Evolutionary conservation across 805 yeast species (phyloP).

Genomic region (Yueomyces sp.): DNA sequence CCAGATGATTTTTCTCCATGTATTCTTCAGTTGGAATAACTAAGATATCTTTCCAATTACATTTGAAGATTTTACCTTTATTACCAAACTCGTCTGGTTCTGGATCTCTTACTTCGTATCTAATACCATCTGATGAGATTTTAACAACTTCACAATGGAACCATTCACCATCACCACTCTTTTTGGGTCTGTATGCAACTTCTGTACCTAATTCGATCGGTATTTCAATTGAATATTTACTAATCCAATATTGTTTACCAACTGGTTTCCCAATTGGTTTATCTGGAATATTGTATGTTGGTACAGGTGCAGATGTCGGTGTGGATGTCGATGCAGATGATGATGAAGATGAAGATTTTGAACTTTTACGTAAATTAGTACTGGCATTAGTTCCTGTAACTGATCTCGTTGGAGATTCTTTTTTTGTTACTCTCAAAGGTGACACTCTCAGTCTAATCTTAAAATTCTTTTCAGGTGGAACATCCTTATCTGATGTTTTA

Average conservation of each 20-base stretch:
- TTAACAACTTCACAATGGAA: slow-evolving; percentile 83
- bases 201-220: slow-evolving; percentile 56
- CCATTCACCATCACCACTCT: slow-evolving; percentile 71
- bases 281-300: too few relatives aligned
- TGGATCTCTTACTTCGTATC: slow-evolving; percentile 90
- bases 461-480: too few relatives aligned
- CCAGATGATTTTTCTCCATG: slow-evolving; percentile 22
- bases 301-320: too few relatives aligned
- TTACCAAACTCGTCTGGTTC: slow-evolving; percentile 92
- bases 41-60: slow-evolving; percentile 67
- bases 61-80: slow-evolving; percentile 74
- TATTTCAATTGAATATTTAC: slow-evolving; percentile 47
- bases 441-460: too few relatives aligned
- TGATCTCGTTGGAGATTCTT: too few relatives aligned
- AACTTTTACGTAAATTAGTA: too few relatives aligned
- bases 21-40: slow-evolving; percentile 44
- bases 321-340: too few relatives aligned
- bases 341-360: too few relatives aligned
- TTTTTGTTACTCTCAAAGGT: too few relatives aligned
- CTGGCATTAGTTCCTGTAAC: too few relatives aligned
- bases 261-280: too few relatives aligned
- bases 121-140: slow-evolving; percentile 58
- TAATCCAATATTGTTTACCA: slow-evolving; percentile 36
- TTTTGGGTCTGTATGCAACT: slow-evolving; percentile 73
- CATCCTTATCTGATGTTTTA: too few relatives aligned